Evolutionary conservation across 345 rosid species (phyloP), one percentile per base, ranked within the genome.

Genomic region (Aquilaria malaccensis): DNA sequence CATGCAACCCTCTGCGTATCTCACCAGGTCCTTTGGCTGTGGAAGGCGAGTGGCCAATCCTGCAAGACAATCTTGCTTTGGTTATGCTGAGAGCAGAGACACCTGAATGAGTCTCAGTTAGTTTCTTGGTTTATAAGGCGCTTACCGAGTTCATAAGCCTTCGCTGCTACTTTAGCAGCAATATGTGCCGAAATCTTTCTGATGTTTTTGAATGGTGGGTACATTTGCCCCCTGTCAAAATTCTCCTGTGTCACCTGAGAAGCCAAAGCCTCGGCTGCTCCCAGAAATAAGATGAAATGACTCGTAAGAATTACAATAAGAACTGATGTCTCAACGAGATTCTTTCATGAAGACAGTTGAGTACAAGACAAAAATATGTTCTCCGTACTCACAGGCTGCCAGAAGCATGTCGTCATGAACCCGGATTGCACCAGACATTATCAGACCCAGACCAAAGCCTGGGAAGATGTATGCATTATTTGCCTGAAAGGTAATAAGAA

Each of bases 401-500:
- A 93, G 78, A 71, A 93, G 96, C 98, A 93, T 87, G 74, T 87
- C 92, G 37, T 93, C 97, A 9, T 89, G 98, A 55, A 87, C 96
- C 5, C 97, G 98, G 56, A 93, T 89, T 14, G 98, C 71, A 14
- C 98, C 98, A 6, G 98, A 93, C 91, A 89, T 89, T 55, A 93
- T 81, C 69, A 93, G 75, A 56, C 98, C 98, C 66, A 93, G 80
- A 57, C 98, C 98, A 32, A 93, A 74, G 65, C 98, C 98, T 37
- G 98, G 98, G 83, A 89, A 93, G 61, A 93, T 84, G 75, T 93
- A 93, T 11, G 98, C 98, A 67, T 93, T 93, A 77, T 93, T 93
- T 52, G 96, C 91, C 98, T 89, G 87, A 64, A 22, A 72, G 15
- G 45, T 49, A 30, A 52, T 6, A 56, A 49, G 57, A 43, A 33